Evolutionary conservation across 805 yeast genomes (phyloP), one percentile per base, ranked within the genome.

Genomic region (Candida pseudofarinosa): DNA sequence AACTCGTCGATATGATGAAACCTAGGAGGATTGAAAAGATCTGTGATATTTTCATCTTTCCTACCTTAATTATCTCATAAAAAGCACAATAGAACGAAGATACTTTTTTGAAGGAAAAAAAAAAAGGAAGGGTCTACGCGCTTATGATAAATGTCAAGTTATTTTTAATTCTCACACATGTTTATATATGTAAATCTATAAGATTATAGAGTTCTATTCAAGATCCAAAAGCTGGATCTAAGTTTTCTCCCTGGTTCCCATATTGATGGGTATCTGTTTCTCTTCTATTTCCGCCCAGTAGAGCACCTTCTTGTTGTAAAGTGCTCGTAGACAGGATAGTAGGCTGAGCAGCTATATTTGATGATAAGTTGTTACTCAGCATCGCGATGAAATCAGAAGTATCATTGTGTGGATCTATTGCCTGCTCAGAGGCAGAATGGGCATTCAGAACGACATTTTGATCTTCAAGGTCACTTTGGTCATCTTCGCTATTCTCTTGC

Each of bases 151-250:
- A 23, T 23, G 10, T 23, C 28, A 23, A 10, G 28, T 23, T 23
- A 23, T 23, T 23, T 23, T 23, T 23, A 23, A 23, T 23, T 23
- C 10, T 10, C 10, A 23, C 28, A 23, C 28, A 23, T 23, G 28
- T 23, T 23, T 23, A 23, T 23, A 10, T 23, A 23, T 23, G 28
- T 23, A 23, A 10, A 23, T 23, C 6, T 23, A 23, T 23, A 23
- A 7, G 28, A 23, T 23, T 23, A 23, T 23, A 7, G n/a, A 23
- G 28, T 23, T 10, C 6, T 7, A 7, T 23, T 35, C 41, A 38
- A 15, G 48, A 43, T 23, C 48, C 46, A 37, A 51, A 46, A 2
- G 49, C 53, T 15, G 62, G 62, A 39, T 57, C 62, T 23, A 57
- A 48, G 38, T 50, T 50, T 34, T 39, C 47, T n/a, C 38, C 42